phyloP scores from a whole-genome alignment of 345 rosid genomes.

The Syzygium oleosum region DNA sequence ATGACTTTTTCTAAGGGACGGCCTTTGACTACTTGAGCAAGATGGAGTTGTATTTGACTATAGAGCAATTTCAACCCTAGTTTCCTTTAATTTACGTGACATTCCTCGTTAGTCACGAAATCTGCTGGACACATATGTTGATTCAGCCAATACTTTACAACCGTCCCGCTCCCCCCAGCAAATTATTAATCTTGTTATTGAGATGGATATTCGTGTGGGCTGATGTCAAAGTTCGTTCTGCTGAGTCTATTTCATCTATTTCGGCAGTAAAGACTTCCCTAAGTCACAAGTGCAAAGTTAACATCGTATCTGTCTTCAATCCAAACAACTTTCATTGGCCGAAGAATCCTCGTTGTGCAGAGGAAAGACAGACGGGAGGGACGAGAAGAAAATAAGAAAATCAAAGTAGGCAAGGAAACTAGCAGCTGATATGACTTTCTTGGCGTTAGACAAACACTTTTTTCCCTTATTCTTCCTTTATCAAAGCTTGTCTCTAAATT shows the following conservation, averaged over 20 bases:
- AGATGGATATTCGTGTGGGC: background rate
- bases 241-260: background rate
- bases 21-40: background rate
- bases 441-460: background rate
- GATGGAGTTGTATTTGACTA: background rate
- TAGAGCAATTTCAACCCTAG: background rate
- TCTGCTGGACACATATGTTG: background rate
- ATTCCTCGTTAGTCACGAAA: background rate
- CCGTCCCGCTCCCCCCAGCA: background rate
- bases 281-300: background rate
- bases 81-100: background rate
- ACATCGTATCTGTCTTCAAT: background rate
- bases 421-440: background rate
- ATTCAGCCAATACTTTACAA: background rate
- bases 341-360: background rate
- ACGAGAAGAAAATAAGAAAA: background rate
- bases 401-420: background rate
- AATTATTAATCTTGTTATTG: background rate
- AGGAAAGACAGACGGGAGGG: background rate
- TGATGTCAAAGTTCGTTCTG: background rate
- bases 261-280: background rate
- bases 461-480: background rate
- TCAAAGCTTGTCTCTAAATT: background rate
- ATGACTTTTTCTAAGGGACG: background rate
- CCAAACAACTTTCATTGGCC: background rate